Conservation (phyloP, 805 yeast genomes). For the Wickerhamiella dianesei region DNA sequence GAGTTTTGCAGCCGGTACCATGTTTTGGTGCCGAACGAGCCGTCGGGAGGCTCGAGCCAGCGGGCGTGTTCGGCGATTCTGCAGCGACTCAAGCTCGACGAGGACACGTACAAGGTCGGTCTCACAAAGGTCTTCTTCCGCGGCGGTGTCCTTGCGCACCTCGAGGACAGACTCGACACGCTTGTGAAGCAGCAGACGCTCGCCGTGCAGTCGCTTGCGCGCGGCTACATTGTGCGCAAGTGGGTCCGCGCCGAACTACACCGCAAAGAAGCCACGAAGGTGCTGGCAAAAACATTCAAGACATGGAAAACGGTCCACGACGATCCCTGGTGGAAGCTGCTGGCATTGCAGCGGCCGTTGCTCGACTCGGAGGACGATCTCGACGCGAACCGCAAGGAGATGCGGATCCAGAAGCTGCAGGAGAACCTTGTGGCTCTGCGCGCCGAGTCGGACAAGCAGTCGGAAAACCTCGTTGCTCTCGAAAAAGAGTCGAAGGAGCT, state of each 20-base stretch:
- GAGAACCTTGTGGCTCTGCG: conserved; percentile 22
- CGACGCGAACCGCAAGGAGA: conserved; percentile 15
- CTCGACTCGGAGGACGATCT: conserved; percentile 33
- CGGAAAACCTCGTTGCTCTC: conserved; percentile 20
- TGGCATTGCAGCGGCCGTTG: conserved; percentile 60
- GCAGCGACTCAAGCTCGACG: conserved; percentile 46
- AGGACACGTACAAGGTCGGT: conserved; percentile 50
- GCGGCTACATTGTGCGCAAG: conserved; percentile 51
- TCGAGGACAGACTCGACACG: conserved; percentile 65
- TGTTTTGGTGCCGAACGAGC: conserved; percentile 42
- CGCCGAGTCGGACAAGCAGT: conserved; percentile 22
- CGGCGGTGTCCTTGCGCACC: conserved; percentile 61
- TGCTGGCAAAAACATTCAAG: conserved; percentile 48
- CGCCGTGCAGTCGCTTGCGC: conserved; percentile 45
- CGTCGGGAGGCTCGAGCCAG: conserved; percentile 32
- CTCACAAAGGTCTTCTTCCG: conserved; percentile 61
- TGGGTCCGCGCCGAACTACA: conserved; percentile 36
- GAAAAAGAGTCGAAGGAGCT: conserved; percentile 20
- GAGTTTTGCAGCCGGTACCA: conserved; percentile 68
- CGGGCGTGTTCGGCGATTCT: conserved; percentile 58
- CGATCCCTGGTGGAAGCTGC: conserved; percentile 71
- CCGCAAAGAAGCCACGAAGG: conserved; percentile 55
- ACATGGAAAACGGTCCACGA: conserved; percentile 34
- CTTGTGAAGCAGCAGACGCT: conserved; percentile 43
- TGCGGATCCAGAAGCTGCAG: conserved; percentile 24